Evolutionary conservation across 148 eudicot species (phyloP).

Genomic region (Rheum nobile): DNA sequence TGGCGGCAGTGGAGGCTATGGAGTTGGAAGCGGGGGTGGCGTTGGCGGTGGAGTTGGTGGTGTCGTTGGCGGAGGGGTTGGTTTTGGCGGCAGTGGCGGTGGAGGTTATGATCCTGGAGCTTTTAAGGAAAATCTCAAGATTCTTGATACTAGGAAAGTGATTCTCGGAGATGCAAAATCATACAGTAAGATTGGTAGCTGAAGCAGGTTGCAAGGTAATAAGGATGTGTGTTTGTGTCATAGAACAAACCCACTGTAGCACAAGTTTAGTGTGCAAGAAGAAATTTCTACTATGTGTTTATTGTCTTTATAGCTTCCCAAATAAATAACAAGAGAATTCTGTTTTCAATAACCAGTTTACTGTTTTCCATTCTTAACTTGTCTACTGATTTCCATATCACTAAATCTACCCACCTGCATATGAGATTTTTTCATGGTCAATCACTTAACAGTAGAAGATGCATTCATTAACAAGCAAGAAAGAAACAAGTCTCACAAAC

Average conservation of each 20-base stretch:
- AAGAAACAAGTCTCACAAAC: too few relatives aligned
- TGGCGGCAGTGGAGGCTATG: constrained; percentile 1
- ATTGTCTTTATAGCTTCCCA: background rate
- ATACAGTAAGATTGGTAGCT: background rate
- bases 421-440: too few relatives aligned
- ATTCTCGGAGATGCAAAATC: background rate
- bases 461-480: too few relatives aligned
- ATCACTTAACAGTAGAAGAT: too few relatives aligned
- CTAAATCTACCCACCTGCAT: too few relatives aligned
- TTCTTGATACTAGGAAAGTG: background rate
- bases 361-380: too few relatives aligned
- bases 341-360: too few relatives aligned
- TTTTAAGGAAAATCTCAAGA: background rate
- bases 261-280: background rate
- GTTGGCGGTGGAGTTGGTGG: background rate
- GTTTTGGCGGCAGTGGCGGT: background rate
- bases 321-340: background rate
- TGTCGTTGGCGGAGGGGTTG: background rate
- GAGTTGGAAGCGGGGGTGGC: background rate
- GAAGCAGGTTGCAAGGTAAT: background rate
- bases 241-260: background rate
- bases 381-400: background rate
- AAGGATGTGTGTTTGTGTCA: background rate
- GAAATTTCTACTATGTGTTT: background rate
- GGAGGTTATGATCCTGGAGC: background rate